Conservation (phyloP, 2,329 filamentous ascomycete genomes). For the Arthroderma sp. region DNA sequence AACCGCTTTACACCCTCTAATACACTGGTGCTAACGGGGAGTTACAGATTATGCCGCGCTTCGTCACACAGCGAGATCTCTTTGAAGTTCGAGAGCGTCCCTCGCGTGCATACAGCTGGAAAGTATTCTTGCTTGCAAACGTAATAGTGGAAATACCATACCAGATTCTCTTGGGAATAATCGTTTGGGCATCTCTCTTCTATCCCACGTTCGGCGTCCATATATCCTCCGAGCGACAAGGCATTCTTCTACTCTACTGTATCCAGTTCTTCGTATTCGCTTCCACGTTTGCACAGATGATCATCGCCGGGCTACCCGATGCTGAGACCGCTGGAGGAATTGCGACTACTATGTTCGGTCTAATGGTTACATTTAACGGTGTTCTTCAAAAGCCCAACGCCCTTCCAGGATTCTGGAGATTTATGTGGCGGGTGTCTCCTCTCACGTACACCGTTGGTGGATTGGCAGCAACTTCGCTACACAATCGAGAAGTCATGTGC, state of each 20-base stretch:
- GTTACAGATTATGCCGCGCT: constrained; percentile 56
- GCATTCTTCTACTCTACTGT: constrained; percentile 66
- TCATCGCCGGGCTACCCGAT: constrained; percentile 62
- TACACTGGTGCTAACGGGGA: background rate
- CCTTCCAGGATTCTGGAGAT: constrained; percentile 67
- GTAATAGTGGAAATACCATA: constrained; percentile 77
- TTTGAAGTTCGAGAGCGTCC: constrained; percentile 80
- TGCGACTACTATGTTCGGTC: constrained; percentile 60
- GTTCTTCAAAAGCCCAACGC: constrained; percentile 53
- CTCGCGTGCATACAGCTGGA: constrained; percentile 74
- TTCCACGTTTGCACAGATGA: constrained; percentile 66
- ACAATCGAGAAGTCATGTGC: constrained; percentile 54
- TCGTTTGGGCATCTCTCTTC: constrained; percentile 75
- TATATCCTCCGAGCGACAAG: constrained; percentile 56
- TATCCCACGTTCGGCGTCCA: constrained; percentile 58
- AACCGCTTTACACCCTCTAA: constrained; percentile 46
- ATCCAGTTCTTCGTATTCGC: constrained; percentile 67
- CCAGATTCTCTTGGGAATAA: constrained; percentile 60
- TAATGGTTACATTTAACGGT: constrained; percentile 61
- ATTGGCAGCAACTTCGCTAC: constrained; percentile 58
- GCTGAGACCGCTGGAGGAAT: constrained; percentile 66
- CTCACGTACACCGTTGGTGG: constrained; percentile 70
- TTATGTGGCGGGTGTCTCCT: constrained; percentile 72
- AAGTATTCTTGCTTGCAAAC: constrained; percentile 71
- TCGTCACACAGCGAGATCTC: constrained; percentile 66